Percentiles rank a stretch among this genome's conserved stretches.
These are phyloP conservation scores for Excoecaria agallocha DNA, from an alignment of 345 rosid species.

Conservation along the genomic window DNA sequence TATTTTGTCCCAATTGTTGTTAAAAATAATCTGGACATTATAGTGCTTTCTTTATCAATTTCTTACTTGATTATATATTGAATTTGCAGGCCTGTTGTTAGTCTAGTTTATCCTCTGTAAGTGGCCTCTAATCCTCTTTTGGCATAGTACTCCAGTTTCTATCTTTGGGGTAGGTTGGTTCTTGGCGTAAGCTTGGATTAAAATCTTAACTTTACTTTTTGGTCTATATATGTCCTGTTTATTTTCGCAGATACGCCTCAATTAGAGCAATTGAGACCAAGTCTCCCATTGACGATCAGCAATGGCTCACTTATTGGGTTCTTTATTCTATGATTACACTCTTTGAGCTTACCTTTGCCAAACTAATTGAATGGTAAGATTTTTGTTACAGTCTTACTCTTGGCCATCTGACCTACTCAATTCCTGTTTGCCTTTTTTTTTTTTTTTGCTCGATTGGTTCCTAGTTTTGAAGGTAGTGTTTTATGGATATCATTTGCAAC, in stretches of 20 bases:
- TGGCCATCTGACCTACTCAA: not conserved
- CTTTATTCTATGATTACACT: slow-evolving; percentile 85
- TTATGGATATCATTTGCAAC: not conserved
- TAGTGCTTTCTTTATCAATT: not conserved
- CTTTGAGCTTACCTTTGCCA: slow-evolving; percentile 86
- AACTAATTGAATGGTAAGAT: slow-evolving; percentile 79
- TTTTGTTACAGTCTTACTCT: not conserved
- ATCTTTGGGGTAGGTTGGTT: not conserved
- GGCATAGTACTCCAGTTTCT: not conserved
- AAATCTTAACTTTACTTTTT: not conserved
- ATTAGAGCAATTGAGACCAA: slow-evolving; percentile 83
- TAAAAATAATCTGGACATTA: no score
- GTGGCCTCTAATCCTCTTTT: slow-evolving; percentile 20
- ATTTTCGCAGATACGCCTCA: slow-evolving; percentile 66
- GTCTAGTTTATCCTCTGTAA: slow-evolving; percentile 94
- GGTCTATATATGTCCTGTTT: not conserved
- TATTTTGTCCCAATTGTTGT: no score
- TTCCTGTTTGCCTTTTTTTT: not conserved
- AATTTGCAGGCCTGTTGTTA: slow-evolving; percentile 80
- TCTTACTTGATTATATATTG: slow-evolving; percentile 7
- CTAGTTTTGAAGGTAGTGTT: not conserved
- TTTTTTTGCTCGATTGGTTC: not conserved
- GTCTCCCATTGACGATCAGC: slow-evolving; percentile 78
- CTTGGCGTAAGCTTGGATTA: not conserved
- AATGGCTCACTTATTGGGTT: slow-evolving; percentile 97